Evolutionary conservation across 2,329 filamentous ascomycete genomes (phyloP), one percentile per base, ranked within the genome.

Genomic region (Pochonia chlamydosporia): DNA sequence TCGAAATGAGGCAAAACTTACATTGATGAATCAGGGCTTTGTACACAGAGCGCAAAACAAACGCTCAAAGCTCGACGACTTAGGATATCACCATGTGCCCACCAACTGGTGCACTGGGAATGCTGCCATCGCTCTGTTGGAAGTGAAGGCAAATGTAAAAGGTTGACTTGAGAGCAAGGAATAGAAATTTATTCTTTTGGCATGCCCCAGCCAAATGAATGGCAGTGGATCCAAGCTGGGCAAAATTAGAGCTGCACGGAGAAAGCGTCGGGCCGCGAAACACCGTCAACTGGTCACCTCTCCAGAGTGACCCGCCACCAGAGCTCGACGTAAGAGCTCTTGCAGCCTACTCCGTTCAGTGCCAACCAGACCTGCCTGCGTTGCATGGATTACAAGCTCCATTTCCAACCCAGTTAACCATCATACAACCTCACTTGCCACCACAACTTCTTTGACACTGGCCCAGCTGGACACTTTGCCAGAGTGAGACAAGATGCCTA

Each of bases 401-500:
- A 46, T 48, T 49, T 36, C 18, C 33, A 36, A 9, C n/a, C 16
- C n/a, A 7, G 16, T 36, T 36, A 8, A 13, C 46, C 35, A 40
- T 36, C 37, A 11, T 30, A 43, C 39, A 21, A 20, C 23, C 35
- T 16, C 18, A 4, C 24, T 40, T 43, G 45, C 40, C 37, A 46
- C 35, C 35, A 49, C 24, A 44, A 25, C 24, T 14, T 36, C 47
- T 39, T 42, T 26, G 30, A 28, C 28, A 45, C 36, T 37, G 31
- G 23, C 21, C 23, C 20, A 18, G 14, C 33, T 16, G 33, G 28
- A 44, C 37, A 25, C n/a, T 26, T 14, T 23, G 26, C 37, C 36
- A 18, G 41, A 42, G 52, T 31, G 18, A 49, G 44, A 18, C 48
- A 55, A 51, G 54, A 96, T 96, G 90, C 89, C 91, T 53, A 83